Conservation (phyloP, 2,329 filamentous ascomycete species). For the Zasmidium cellare region DNA sequence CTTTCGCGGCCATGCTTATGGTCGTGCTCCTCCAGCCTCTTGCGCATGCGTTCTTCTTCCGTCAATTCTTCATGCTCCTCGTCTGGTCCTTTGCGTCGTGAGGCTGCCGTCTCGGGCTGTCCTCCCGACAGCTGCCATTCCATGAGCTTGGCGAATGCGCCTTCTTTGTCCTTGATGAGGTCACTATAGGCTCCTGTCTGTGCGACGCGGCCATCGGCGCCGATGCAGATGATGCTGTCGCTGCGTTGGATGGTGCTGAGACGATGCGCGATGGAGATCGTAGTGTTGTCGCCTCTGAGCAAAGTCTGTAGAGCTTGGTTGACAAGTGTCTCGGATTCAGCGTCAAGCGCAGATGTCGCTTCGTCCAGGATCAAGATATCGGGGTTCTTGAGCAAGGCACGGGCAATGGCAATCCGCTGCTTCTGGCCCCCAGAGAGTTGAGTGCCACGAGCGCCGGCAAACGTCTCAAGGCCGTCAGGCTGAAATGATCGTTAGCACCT, state of each 20-base stretch:
- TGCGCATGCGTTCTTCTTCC: conserved; percentile 51
- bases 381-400: conserved; percentile 90
- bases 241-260: conserved; percentile 95
- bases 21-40: conserved; percentile 38
- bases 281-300: conserved; percentile 85
- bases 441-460: conserved; percentile 86
- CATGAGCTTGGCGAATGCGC: conserved; percentile 94
- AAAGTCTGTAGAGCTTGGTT: conserved; percentile 84
- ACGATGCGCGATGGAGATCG: conserved; percentile 94
- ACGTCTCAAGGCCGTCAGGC: conserved; percentile 92
- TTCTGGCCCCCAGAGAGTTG: conserved; percentile 96
- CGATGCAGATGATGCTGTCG: conserved; percentile 90
- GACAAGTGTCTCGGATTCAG: conserved; percentile 93
- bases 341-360: conserved; percentile 89
- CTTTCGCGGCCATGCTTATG: conserved; percentile 16
- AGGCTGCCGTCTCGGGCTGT: conserved; percentile 47
- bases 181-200: conserved; percentile 84
- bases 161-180: conserved; percentile 70
- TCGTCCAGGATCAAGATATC: conserved; percentile 97
- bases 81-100: conserved; percentile 14
- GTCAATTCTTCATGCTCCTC: conserved; percentile 24
- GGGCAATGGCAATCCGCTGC: conserved; percentile 94
- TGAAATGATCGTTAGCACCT: conserved; percentile 29
- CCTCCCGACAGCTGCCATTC: conserved; percentile 97
- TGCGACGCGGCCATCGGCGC: conserved; percentile 81